A percentile compares a stretch with the other conserved stretches of the same genome.
Evolutionary conservation across 768 basidiomycete genomes (phyloP).

Genomic region (Rhizopogon rudus): DNA sequence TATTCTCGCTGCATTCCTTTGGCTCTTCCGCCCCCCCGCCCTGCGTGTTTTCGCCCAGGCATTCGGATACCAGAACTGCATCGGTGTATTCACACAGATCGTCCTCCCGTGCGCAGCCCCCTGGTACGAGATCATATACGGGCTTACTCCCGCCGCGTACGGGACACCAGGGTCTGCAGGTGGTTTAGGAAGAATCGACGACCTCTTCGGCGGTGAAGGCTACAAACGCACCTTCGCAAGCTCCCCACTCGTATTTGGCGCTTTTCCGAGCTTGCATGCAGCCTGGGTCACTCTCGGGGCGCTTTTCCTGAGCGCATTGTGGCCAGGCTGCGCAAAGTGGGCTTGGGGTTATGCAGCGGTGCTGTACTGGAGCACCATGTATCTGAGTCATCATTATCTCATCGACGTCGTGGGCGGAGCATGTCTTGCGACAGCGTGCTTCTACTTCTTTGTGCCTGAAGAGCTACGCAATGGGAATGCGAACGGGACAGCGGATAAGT

Average conservation of each 20-base stretch:
- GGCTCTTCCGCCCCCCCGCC: constrained; percentile 82
- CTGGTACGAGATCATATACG: constrained; percentile 97
- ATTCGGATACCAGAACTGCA: constrained; percentile 91
- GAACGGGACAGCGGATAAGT: constrained; percentile 46
- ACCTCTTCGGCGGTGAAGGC: constrained; percentile 67
- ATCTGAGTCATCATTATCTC: constrained; percentile 96
- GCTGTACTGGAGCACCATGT: constrained; percentile 99
- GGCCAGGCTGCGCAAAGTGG: constrained; percentile 63
- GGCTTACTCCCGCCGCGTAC: constrained; percentile 93
- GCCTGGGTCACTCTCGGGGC: constrained; percentile 90
- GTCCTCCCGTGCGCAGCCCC: constrained; percentile 91
- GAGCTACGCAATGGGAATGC: constrained; percentile 59
- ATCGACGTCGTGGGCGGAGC: constrained; percentile 96
- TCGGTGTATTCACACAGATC: constrained; percentile 85
- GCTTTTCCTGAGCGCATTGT: constrained; percentile 92
- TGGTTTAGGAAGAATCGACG: constrained; percentile 89
- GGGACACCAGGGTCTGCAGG: constrained; percentile 89
- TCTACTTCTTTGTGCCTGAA: constrained; percentile 86
- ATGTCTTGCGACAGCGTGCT: constrained; percentile 81
- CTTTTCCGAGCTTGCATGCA: constrained; percentile 92
- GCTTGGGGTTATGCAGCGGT: constrained; percentile 82
- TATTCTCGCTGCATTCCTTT: constrained; percentile 78
- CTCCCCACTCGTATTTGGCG: constrained; percentile 93
- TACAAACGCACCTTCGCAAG: constrained; percentile 81
- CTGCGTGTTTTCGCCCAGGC: constrained; percentile 82